phyloP scores from a whole-genome alignment of 2,329 filamentous ascomycete species.

The Fusarium sp. region DNA sequence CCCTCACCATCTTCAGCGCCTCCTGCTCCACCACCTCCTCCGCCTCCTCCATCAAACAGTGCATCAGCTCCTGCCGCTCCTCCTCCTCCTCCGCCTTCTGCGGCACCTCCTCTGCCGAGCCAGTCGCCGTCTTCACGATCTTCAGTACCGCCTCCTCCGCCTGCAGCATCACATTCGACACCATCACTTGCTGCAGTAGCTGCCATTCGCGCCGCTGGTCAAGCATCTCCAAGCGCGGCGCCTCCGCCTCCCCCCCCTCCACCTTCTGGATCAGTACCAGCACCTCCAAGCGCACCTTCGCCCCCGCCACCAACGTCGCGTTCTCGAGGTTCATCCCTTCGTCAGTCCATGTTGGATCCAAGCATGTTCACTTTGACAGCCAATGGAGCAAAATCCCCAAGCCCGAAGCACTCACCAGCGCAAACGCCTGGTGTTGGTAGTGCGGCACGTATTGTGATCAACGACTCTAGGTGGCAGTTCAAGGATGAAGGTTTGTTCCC shows the following conservation, averaged over 20 bases:
- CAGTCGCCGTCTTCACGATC: constrained; percentile 47
- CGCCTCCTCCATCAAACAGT: constrained; percentile 51
- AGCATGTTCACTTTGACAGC: constrained; percentile 77
- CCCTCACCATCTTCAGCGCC: constrained; percentile 45
- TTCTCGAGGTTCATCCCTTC: constrained; percentile 58
- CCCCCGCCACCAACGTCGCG: constrained; percentile 51
- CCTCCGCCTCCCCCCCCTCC: constrained; percentile 49
- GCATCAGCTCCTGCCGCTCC: constrained; percentile 55
- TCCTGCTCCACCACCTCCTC: constrained; percentile 52
- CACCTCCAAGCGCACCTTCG: constrained; percentile 50
- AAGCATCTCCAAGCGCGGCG: constrained; percentile 50
- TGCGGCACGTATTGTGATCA: constrained; percentile 64
- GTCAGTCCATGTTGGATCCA: constrained; percentile 74
- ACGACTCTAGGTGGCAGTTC: constrained; percentile 88
- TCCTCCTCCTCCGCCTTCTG: constrained; percentile 49
- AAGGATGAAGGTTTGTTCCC: constrained; percentile 83
- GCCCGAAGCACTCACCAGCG: constrained; percentile 51
- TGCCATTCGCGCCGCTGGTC: constrained; percentile 55
- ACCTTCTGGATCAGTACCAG: constrained; percentile 40
- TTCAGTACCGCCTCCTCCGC: constrained; percentile 45
- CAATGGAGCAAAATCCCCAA: constrained; percentile 67
- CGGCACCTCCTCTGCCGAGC: constrained; percentile 52
- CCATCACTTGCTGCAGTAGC: constrained; percentile 56
- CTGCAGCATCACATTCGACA: constrained; percentile 36
- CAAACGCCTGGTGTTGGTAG: constrained; percentile 41